These are phyloP conservation scores for Aspergillus asperescens DNA, from an alignment of 495 filamentous ascomycete species.

Conservation along the genomic window DNA sequence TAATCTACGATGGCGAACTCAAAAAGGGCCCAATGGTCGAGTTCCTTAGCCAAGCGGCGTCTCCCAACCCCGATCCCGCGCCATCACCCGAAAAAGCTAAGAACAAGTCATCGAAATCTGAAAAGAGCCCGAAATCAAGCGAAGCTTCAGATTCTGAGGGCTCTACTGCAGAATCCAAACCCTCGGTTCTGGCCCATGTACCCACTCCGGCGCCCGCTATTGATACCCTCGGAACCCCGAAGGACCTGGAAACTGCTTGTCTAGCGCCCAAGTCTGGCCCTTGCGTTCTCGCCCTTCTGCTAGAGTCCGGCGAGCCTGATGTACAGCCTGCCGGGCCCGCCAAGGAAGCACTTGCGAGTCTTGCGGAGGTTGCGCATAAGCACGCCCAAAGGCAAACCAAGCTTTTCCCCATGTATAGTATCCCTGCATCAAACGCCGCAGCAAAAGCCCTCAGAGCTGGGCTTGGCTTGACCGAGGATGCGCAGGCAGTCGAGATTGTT, in stretches of 20 bases:
- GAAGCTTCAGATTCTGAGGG: conserved; percentile 29
- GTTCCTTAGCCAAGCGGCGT: conserved; percentile 74
- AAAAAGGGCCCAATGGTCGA: conserved; percentile 77
- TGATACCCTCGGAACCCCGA: conserved; percentile 49
- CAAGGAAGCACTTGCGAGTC: conserved; percentile 53
- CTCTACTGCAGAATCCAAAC: conserved; percentile 32
- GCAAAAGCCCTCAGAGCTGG: conserved; percentile 51
- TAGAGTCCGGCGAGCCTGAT: conserved; percentile 47
- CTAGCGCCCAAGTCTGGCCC: conserved; percentile 70
- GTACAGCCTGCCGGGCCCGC: conserved; percentile 38
- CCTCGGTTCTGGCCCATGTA: conserved; percentile 34
- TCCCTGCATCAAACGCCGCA: conserved; percentile 58
- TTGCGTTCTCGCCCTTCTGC: conserved; percentile 78
- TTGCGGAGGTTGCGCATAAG: conserved; percentile 73
- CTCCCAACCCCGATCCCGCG: conserved; percentile 68
- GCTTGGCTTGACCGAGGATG: conserved; percentile 54
- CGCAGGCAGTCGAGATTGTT: conserved; percentile 53
- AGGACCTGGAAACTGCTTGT: conserved; percentile 63
- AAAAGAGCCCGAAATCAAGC: conserved; percentile 36
- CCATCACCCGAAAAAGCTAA: conserved; percentile 43
- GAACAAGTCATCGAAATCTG: conserved; percentile 37
- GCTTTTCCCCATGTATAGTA: conserved; percentile 77
- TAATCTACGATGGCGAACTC: conserved; percentile 77
- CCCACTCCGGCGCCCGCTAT: conserved; percentile 39
- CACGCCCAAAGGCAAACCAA: conserved; percentile 56